Evolutionary conservation across 2,329 filamentous ascomycete species (phyloP).

Genomic region (Colletotrichum lentis): DNA sequence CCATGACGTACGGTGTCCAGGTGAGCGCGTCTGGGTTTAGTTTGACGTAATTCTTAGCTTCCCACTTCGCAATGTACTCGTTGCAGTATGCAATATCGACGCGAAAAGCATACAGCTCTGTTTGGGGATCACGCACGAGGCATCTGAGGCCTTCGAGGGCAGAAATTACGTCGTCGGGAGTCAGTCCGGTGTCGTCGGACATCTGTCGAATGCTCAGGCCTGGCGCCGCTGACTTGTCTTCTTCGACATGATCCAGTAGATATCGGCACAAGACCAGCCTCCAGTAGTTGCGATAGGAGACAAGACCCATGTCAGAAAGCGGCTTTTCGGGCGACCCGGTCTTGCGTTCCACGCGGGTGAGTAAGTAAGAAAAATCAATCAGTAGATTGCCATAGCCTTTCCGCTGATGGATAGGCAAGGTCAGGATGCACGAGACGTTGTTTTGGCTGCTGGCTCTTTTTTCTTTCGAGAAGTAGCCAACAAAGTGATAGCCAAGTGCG

Average conservation of each 20-base stretch:
- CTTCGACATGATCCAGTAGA: slow-evolving; percentile 66
- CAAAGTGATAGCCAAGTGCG: slow-evolving; percentile 90
- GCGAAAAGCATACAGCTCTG: slow-evolving; percentile 87
- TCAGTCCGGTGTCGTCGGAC: slow-evolving; percentile 92
- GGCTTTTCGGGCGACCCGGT: slow-evolving; percentile 97
- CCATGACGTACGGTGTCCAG: slow-evolving; percentile 98
- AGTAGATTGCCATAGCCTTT: slow-evolving; percentile 96
- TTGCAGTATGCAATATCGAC: slow-evolving; percentile 86
- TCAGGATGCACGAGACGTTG: slow-evolving; percentile 97
- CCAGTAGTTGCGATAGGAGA: slow-evolving; percentile 98
- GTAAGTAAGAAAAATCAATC: slow-evolving; percentile 97
- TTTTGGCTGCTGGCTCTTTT: slow-evolving; percentile 94
- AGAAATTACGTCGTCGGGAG: slow-evolving; percentile 93
- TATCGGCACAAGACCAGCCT: slow-evolving; percentile 87
- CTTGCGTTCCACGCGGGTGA: slow-evolving; percentile 91
- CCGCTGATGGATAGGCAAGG: slow-evolving; percentile 93
- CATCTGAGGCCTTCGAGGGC: slow-evolving; percentile 89
- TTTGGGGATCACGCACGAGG: slow-evolving; percentile 87
- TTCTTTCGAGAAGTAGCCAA: slow-evolving; percentile 99
- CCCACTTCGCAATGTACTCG: slow-evolving; percentile 88
- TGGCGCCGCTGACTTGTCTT: slow-evolving; percentile 45
- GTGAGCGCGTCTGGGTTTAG: slow-evolving; percentile 82
- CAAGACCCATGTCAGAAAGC: slow-evolving; percentile 95
- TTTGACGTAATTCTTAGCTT: slow-evolving; percentile 85
- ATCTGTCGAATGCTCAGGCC: slow-evolving; percentile 72